These are phyloP conservation scores for Blepharisma japonicum DNA, from an alignment of 73 alveolate genomes.

Conservation along the genomic window DNA sequence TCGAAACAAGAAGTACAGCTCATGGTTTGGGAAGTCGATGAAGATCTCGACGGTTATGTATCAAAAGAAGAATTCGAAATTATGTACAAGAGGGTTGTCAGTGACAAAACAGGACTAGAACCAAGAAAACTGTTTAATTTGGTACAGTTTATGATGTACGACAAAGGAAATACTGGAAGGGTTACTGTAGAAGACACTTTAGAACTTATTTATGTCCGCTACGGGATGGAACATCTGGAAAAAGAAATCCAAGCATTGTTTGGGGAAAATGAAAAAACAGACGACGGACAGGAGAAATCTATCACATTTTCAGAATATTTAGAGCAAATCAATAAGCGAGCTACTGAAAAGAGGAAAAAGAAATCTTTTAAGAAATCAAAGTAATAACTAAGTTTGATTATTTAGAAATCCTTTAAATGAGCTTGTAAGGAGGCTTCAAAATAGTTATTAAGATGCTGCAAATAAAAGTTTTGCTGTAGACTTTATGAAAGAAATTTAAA, in stretches of 20 bases:
- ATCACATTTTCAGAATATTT: conserved; percentile 65
- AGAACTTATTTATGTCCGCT: conserved; percentile 93
- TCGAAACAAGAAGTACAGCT: conserved; percentile 76
- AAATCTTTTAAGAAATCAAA: conserved; percentile 35
- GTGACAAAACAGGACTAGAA: conserved; percentile 88
- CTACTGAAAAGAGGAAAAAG: conserved; percentile 63
- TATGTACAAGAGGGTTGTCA: conserved; percentile 90
- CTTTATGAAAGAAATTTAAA: no score
- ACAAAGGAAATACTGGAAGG: conserved; percentile 67
- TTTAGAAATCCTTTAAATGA: no score
- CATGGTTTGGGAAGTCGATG: conserved; percentile 94
- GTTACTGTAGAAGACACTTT: conserved; percentile 96
- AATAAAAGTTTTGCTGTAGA: no score
- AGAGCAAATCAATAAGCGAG: conserved; percentile 67
- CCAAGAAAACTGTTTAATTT: conserved; percentile 94
- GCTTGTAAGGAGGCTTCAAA: no score
- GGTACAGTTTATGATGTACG: conserved; percentile 97
- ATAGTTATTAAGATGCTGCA: no score
- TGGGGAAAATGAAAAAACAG: conserved; percentile 61
- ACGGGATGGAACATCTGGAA: conserved; percentile 70
- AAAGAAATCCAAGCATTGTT: conserved; percentile 73
- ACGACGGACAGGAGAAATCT: conserved; percentile 61
- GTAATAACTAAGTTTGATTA: neutral
- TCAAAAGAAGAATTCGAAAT: conserved; percentile 84
- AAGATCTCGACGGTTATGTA: conserved; percentile 87